Conservation (phyloP, 805 yeast genomes). For the Barnettozyma californica region DNA sequence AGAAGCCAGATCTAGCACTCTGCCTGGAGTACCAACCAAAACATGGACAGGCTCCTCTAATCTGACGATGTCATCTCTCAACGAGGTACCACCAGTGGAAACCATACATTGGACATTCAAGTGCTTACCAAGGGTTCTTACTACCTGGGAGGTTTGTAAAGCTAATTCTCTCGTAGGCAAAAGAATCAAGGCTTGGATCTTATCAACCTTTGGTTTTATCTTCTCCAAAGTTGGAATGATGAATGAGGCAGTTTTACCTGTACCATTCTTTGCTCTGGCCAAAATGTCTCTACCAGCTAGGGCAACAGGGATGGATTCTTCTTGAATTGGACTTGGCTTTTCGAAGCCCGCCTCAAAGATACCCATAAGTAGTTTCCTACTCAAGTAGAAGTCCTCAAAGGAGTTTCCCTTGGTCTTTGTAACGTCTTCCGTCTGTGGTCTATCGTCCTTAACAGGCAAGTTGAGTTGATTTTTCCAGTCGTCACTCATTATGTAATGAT, state of each 20-base stretch:
- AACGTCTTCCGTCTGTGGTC: conserved; percentile 97
- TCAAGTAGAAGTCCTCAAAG: conserved; percentile 87
- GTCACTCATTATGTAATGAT: conserved; percentile 31
- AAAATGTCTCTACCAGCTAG: conserved; percentile 91
- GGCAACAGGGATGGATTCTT: conserved; percentile 94
- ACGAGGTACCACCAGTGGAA: conserved; percentile 94
- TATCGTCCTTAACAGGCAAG: conserved; percentile 78
- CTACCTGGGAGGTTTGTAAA: conserved; percentile 94
- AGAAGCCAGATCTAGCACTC: conserved; percentile 90
- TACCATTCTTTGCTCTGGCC: conserved; percentile 97
- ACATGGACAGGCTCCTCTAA: conserved; percentile 90
- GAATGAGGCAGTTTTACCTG: conserved; percentile 98
- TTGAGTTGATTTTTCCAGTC: conserved; percentile 75
- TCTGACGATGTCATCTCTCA: conserved; percentile 92
- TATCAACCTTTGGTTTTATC: conserved; percentile 74
- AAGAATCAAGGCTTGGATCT: conserved; percentile 86
- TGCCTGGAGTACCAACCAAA: conserved; percentile 96
- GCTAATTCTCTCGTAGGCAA: conserved; percentile 99
- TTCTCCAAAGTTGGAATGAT: conserved; percentile 89
- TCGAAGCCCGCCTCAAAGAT: conserved; percentile 98
- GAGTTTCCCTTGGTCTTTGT: conserved; percentile 83
- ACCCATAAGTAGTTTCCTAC: conserved; percentile 94
- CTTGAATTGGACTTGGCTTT: conserved; percentile 96
- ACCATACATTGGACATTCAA: conserved; percentile 92
- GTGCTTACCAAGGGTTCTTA: conserved; percentile 91